A percentile compares a stretch with the other conserved stretches of the same genome.
Conservation (phyloP, 2,329 filamentous ascomycete genomes). For the Cercospora sojina region DNA sequence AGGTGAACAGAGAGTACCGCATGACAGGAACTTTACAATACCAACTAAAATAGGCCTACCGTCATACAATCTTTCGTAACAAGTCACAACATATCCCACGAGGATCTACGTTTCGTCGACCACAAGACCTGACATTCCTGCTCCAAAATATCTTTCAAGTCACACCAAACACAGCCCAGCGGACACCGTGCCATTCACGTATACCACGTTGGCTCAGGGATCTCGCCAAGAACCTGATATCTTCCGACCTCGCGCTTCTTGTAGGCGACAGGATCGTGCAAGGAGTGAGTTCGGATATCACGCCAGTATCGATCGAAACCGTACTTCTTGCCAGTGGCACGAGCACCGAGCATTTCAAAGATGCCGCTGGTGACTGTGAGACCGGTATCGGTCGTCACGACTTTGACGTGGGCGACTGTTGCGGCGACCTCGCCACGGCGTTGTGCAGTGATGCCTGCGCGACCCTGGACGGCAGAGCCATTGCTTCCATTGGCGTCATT, state of each 20-base stretch:
- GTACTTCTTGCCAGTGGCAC: conserved; percentile 58
- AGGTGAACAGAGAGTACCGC: background rate
- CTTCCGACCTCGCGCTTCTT: conserved; percentile 63
- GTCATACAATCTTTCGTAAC: background rate
- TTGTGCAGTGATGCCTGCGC: conserved; percentile 50
- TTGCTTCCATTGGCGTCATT: conserved; percentile 30
- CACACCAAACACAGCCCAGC: conserved; percentile 11
- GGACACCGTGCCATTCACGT: conserved; percentile 16
- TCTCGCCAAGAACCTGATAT: conserved; percentile 52
- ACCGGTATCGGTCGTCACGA: conserved; percentile 61
- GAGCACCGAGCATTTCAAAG: conserved; percentile 63
- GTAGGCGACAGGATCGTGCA: conserved; percentile 68
- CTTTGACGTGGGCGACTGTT: conserved; percentile 62
- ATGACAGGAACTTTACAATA: background rate
- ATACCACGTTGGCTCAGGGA: conserved; percentile 21
- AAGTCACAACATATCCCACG: background rate
- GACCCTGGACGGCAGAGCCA: conserved; percentile 13
- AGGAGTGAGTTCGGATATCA: conserved; percentile 63
- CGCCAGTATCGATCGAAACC: conserved; percentile 66
- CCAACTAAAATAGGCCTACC: background rate
- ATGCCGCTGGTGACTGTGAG: conserved; percentile 60
- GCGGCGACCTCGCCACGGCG: conserved; percentile 62
- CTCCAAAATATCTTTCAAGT: conserved; percentile 6
- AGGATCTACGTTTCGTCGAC: background rate
- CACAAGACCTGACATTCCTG: background rate